Conservation (phyloP, 2,329 filamentous ascomycete species). For the Aspergillus unguis region DNA sequence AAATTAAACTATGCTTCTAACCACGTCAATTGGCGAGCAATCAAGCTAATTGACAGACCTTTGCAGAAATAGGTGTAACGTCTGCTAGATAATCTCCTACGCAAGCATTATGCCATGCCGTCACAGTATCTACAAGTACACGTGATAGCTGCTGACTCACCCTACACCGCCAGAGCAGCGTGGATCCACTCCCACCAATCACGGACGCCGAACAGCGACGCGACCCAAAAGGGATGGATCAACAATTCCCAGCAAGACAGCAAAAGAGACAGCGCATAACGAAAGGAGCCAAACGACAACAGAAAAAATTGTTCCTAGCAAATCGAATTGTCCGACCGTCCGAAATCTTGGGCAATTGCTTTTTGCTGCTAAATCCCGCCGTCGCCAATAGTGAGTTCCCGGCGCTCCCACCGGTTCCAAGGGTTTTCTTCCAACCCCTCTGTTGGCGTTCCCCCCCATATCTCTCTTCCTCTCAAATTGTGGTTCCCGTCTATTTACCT, state of each 20-base stretch:
- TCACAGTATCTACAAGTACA: conserved; percentile 5
- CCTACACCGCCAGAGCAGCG: conserved; percentile 21
- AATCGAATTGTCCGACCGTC: conserved; percentile 36
- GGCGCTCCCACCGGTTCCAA: conserved; percentile 17
- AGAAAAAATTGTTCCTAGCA: conserved; percentile 42
- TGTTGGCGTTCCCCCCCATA: conserved; percentile 7
- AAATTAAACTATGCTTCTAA: not conserved
- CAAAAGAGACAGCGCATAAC: conserved; percentile 36
- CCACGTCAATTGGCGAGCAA: not conserved
- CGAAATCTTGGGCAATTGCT: conserved; percentile 13
- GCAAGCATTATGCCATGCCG: conserved; percentile 10
- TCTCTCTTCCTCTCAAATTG: conserved; percentile 20
- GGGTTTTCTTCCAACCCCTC: conserved; percentile 10
- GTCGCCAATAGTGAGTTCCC: conserved; percentile 14
- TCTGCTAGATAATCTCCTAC: not conserved
- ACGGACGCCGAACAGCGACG: conserved; percentile 22
- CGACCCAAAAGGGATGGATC: conserved; percentile 37
- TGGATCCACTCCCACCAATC: conserved; percentile 25
- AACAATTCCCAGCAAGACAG: conserved; percentile 22
- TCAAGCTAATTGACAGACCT: not conserved
- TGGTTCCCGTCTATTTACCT: conserved; percentile 19
- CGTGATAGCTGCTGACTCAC: conserved; percentile 21
- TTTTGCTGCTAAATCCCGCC: conserved; percentile 9
- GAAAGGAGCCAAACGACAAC: not conserved
- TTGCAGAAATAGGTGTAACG: not conserved